Conservation (phyloP, 2,329 filamentous ascomycete genomes). For the Pyricularia sp. region DNA sequence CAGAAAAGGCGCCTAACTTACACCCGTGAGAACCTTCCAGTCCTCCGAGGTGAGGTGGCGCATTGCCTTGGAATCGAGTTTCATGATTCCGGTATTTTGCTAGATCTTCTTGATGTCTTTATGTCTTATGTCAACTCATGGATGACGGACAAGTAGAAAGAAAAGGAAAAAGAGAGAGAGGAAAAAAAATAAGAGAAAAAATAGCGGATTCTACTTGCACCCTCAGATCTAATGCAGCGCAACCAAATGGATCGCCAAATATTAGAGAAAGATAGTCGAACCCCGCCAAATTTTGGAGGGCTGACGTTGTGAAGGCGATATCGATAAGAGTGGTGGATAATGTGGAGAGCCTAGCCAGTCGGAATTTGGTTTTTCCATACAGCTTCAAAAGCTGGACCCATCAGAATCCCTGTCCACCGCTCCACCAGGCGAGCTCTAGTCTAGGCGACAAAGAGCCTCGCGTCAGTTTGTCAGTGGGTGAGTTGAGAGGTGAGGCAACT, state of each 20-base stretch:
- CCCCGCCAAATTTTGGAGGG: conserved; percentile 1
- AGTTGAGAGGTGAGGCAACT: neutral
- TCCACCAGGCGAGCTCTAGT: neutral
- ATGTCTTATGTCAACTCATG: no score
- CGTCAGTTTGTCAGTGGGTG: neutral
- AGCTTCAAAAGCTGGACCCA: neutral
- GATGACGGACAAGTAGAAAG: neutral
- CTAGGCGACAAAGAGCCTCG: neutral
- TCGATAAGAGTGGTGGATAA: neutral
- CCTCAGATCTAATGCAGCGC: neutral
- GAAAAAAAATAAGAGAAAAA: neutral
- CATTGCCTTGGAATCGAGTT: conserved; percentile 87
- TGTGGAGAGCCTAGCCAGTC: neutral
- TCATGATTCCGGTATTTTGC: conserved; percentile 50
- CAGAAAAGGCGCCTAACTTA: conserved; percentile 33
- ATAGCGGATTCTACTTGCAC: neutral
- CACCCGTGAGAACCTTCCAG: conserved; percentile 89
- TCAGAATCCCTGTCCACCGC: neutral
- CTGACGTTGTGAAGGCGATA: neutral
- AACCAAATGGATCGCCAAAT: neutral
- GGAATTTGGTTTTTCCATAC: conserved; percentile 1
- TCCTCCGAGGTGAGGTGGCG: conserved; percentile 89
- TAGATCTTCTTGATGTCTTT: neutral
- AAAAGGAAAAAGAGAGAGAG: neutral
- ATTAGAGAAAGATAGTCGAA: neutral